A percentile compares a stretch with the other conserved stretches of the same genome.
Conservation (phyloP, 169 alveolate species). For the Cytauxzoon felis region DNA sequence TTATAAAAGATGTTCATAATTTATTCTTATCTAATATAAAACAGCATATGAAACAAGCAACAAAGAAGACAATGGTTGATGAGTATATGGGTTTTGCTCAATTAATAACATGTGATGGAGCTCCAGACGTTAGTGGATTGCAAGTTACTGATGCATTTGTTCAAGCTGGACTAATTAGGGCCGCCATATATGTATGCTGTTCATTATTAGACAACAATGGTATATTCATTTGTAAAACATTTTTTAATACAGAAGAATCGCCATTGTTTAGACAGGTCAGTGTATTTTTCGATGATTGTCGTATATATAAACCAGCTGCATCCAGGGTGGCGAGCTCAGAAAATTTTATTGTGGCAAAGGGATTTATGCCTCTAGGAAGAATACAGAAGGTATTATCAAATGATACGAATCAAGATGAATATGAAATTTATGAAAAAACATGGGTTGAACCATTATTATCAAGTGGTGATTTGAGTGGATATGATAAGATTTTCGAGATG, state of each 20-base stretch:
- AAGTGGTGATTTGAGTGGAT: conserved; percentile 44
- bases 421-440: conserved; percentile 9
- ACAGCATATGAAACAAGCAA: conserved; percentile 22
- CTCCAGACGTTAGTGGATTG: conserved; percentile 98
- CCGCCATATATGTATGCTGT: conserved; percentile 88
- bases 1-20: conserved; percentile 77
- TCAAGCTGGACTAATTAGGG: conserved; percentile 90
- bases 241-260: conserved; percentile 89
- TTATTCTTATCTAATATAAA: conserved; percentile 63
- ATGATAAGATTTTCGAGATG: conserved; percentile 18
- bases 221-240: conserved; percentile 92
- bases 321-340: conserved; percentile 83
- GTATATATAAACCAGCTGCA: conserved; percentile 84
- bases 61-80: neutral
- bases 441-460: conserved; percentile 20
- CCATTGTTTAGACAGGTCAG: conserved; percentile 70
- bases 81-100: conserved; percentile 73
- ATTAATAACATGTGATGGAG: conserved; percentile 95
- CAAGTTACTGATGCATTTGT: conserved; percentile 88
- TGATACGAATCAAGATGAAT: neutral
- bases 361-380: conserved; percentile 62
- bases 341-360: conserved; percentile 82
- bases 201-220: conserved; percentile 90
- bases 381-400: conserved; percentile 22
- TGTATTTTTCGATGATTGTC: conserved; percentile 74